Base-by-base conservation (phyloP, 2,329 filamentous ascomycete genomes). In the Ophidiomyces ophidiicola region DNA sequence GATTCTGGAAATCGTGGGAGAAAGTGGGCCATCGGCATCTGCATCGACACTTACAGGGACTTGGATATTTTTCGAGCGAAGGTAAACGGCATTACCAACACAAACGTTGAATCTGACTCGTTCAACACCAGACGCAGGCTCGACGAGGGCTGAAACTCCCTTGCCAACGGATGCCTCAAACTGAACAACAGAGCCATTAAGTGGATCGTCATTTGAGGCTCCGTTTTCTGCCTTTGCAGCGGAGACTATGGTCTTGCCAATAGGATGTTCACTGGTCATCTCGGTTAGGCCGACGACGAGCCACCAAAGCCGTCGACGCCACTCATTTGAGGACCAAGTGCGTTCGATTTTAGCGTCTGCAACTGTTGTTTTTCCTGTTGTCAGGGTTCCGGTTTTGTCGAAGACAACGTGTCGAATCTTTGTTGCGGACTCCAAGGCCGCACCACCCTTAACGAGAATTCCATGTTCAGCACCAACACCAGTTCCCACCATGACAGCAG, bases 401-500 rank as follows among this genome's bases (percentile, higher is more conserved):
- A 88, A 81, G 0, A 88, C 69, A 2, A 86, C 71, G 48, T 86
- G 74, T 0, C 74, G 69, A 0, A 72, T 62, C 43, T 72, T 77
- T 39, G 70, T 62, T 0, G 73, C 76, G 1, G 76, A 85, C 64
- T 98, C 88, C 3, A 98, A 68, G 20, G 87, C 86, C 28, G 84
- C 87, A 41, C 90, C 90, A 39, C 90, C 88, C 63, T 98, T 98
- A 58, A 96, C 86, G n/a, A 98, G 69, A 50, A 98, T 98, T 17
- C 90, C 90, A 50, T 94, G 81, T 60, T 94, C 83, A 2, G 90
- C 90, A 36, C 90, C 90, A 21, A 94, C 78, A 43, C 90, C 90
- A n/a, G 90, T 96, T 30, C 90, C 90, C 20, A 98, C 90, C 90
- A 98, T 96, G 57, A 98, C 87, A 2, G 90, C 90, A 0, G 90